Evolutionary conservation across 495 filamentous ascomycete genomes (phyloP), one percentile per base, ranked within the genome.

Genomic region (Trichoderma asperelloides): DNA sequence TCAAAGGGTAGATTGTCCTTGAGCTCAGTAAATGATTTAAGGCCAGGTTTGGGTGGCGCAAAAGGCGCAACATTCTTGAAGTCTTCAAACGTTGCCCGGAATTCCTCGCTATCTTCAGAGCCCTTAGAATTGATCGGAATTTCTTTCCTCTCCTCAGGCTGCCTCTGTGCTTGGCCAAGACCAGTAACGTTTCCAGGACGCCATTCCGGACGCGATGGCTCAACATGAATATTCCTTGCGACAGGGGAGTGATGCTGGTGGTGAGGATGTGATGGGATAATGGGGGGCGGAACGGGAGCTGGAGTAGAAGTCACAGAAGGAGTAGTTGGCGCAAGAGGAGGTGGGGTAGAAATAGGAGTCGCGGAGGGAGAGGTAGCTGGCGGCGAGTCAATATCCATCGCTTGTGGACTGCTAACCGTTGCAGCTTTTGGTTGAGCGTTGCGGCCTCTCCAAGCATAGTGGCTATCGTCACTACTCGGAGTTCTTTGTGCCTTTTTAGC

Each of bases 61-160:
- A 94, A 86, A 0, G 92, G 92, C 41, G 85, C 86, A 8, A 88
- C 83, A 37, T 88, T 86, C 12, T 80, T 79, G 7, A 96, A 82
- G 33, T 90, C 86, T 1, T 83, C 78, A 55, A 96, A 82, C 40
- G 88, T 83, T n/a, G 83, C 72, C 5, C 78, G 79, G 41, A 82
- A 75, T 2, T 79, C 80, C 1, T 81, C 77, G 23, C 71, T 76
- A 66, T 84, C 82, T 47, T 77, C 74, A 12, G 78, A 82, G 3
- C 80, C 78, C 21, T 69, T 74, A 18, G 71, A 66, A 66, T 71
- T 70, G 62, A 69, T 66, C 47, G 69, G 68, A 21, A 21, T 69
- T 30, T 69, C 69, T 33, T n/a, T 63, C 25, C 68, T 37, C 15
- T 47, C 66, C 51, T 37, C 69, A 16, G 73, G 65, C 67, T 75